Base-by-base conservation (phyloP, 331 rosid genomes). In the Quercus phellos region DNA sequence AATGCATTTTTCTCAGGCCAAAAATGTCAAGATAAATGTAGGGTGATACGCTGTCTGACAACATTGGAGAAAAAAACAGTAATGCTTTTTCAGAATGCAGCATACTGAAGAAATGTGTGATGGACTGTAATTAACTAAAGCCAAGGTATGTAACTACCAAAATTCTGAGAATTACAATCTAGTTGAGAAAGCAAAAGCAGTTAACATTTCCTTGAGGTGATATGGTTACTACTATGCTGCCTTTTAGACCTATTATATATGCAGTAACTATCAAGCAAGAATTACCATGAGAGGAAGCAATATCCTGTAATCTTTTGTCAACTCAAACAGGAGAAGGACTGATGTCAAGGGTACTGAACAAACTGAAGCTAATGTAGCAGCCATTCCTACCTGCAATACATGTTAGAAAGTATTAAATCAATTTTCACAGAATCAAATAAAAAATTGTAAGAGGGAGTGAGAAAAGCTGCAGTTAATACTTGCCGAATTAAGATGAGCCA, bases 201-300 rank as follows among this genome's bases (percentile, higher is more conserved):
- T 53, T 55, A 46, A 68, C 26, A 58, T 54, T 73, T 60, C 68
- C 76, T 51, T 72, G 60, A 61, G 73, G 42, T 72, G 59, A 61
- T 73, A 73, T 53, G 75, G 76, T 67, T 69, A 54, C 61, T 29
- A 70, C 26, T 51, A 70, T 24, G 54, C 60, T 70, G 51, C 21
- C 43, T 32, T 64, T 34, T 66, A 66, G 71, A 66, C 6, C 38
- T 71, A 71, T 55, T 35, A 56, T 60, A 72, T 66, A 73, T 22
- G 43, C 42, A 18, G 26, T 18, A 51, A 73, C 5, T 59, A 14
- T 34, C 55, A 29, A 80, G 69, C 75, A 80, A 80, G 68, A 82
- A 81, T 90, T 91, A 93, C 99, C 99, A 93, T 95, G 78, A 95
- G 98, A 63, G 99, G 99, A 85, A 95, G 99, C 82, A 95, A 85